Conservation (phyloP, 1,284 basidiomycete genomes). For the Porphyrellus sp. region DNA sequence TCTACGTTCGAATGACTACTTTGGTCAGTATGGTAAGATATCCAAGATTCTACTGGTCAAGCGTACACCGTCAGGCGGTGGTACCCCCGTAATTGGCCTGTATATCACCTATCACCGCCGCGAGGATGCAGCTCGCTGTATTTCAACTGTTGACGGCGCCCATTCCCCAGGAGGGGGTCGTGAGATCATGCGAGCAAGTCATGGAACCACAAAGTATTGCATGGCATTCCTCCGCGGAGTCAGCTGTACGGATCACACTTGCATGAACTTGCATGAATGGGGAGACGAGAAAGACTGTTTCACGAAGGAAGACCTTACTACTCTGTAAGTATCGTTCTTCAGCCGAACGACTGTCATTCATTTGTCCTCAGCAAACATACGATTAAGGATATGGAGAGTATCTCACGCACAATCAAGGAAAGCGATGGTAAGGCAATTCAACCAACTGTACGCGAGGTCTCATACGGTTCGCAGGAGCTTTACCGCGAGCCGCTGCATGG, state of each 20-base stretch:
- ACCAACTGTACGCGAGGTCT: constrained; percentile 1
- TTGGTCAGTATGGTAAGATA: constrained; percentile 98
- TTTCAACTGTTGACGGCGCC: constrained; percentile 90
- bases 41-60: constrained; percentile 94
- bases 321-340: constrained; percentile 56
- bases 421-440: constrained; percentile 51
- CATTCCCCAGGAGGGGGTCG: constrained; percentile 77
- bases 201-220: constrained; percentile 98
- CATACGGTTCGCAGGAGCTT: constrained; percentile 36
- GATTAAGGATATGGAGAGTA: constrained; percentile 78
- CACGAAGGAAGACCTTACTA: constrained; percentile 88
- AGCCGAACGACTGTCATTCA: constrained; percentile 16
- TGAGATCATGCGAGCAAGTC: constrained; percentile 87
- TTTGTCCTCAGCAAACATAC: constrained; percentile 68
- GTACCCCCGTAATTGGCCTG: constrained; percentile 81
- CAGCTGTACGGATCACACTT: constrained; percentile 84
- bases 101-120: constrained; percentile 96
- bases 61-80: constrained; percentile 73
- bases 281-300: constrained; percentile 98
- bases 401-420: constrained; percentile 54
- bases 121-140: constrained; percentile 93
- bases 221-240: constrained; percentile 90
- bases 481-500: constrained; percentile 86
- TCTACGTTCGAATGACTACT: constrained; percentile 93
- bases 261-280: constrained; percentile 96